Base-by-base conservation (phyloP, 169 alveolate species). In the Plasmodium vivax region DNA sequence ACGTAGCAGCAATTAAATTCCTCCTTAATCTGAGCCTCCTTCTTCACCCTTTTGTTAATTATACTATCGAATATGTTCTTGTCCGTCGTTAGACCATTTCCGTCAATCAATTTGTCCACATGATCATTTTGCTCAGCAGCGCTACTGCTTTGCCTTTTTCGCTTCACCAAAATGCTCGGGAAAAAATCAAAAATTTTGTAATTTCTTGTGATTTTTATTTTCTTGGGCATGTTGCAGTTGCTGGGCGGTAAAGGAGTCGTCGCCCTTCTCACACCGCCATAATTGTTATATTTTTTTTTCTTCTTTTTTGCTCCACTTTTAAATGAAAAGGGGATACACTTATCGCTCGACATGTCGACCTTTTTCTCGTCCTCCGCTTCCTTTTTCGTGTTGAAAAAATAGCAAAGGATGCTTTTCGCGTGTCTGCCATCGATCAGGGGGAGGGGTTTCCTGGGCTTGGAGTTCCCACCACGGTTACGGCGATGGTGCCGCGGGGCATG, bases 31-130 rank as follows among this genome's bases (percentile, higher is more conserved):
- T 85, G 62, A 23, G 27, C 45, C 72, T 88, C 90, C 45, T 38
- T 80, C 54, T 88, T 88, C 47, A 88, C 51, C 72, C 47, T 88
- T 43, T 19, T 79, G 72, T 88, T 88, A 77, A 88, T 79, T 43
- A 88, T 88, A 16, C 94, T 88, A 54, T 88, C 94, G 73, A 79
- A 88, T 32, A 88, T 88, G 73, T 88, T 88, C n/a, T 32, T 77
- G 41, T 85, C 81, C 9, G 45, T 56, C 38, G 77, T 84, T 14
- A 84, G 32, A 3, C 4, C 56, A n/a, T 77, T 62, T 43, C 41
- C 71, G 56, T 30, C 45, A 34, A 19, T 85, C 36, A 16, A 51
- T 45, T 43, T 23, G 10, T 51, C 75, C 75, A 75, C 41, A 16
- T 54, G 85, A 45, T 85, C 80, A 27, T 27, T 30, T 51, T 45